phyloP scores from a whole-genome alignment of 2,329 filamentous ascomycete genomes.

The Phaeophleospora eucalypticola region DNA sequence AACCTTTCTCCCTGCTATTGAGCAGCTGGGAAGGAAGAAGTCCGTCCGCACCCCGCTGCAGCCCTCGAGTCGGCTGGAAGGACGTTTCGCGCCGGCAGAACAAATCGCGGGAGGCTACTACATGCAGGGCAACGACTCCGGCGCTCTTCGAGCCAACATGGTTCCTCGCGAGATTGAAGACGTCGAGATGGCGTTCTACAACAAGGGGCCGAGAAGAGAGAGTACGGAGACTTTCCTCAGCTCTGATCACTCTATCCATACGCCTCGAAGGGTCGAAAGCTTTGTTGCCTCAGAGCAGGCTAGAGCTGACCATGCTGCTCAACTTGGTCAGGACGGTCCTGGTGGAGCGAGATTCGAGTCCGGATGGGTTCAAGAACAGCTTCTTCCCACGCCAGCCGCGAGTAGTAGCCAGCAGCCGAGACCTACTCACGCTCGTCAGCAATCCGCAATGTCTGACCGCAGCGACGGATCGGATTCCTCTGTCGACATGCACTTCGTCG shows the following conservation, averaged over 20 bases:
- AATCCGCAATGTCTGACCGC: constrained; percentile 13
- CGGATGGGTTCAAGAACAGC: too few species aligned
- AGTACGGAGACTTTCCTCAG: constrained; percentile 56
- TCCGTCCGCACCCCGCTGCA: constrained; percentile 52
- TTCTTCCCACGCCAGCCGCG: too few species aligned
- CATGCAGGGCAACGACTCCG: constrained; percentile 64
- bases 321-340: constrained; percentile 44
- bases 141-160: constrained; percentile 52
- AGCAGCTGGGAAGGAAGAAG: constrained; percentile 43
- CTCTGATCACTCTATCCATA: constrained; percentile 54
- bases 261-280: constrained; percentile 66
- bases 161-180: constrained; percentile 39
- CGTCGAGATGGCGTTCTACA: constrained; percentile 15
- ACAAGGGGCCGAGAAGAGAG: constrained; percentile 17
- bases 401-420: too few species aligned
- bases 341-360: constrained; percentile 44
- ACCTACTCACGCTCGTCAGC: constrained; percentile 1
- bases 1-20: constrained; percentile 62
- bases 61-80: constrained; percentile 71
- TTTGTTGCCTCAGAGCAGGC: constrained; percentile 73
- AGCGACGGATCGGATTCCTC: constrained; percentile 14
- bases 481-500: constrained; percentile 17
- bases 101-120: constrained; percentile 66
- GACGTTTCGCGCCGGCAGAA: constrained; percentile 70
- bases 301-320: constrained; percentile 67